Evolutionary conservation across 331 rosid species (phyloP), one percentile per base, ranked within the genome.

Genomic region (Ulmus americana): DNA sequence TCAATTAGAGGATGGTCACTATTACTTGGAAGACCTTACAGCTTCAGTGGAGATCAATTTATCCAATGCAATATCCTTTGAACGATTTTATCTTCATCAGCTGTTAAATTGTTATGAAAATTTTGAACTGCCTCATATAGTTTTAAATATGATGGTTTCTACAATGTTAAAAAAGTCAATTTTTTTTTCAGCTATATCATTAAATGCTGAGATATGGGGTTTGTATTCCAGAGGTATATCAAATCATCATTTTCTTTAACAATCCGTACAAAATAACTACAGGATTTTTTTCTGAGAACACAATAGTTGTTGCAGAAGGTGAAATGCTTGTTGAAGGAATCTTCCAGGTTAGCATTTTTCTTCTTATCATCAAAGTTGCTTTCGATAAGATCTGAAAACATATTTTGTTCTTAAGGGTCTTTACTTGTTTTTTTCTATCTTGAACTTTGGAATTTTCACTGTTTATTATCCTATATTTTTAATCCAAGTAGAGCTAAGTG

Each of bases 1-100:
- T 59, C 97, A 92, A 82, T 76, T 89, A 84, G 97, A 92, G 81
- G 97, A 92, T 67, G 97, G 90, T 0, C 98, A 85, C 76, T 87
- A 80, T 73, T 92, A 82, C 78, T 77, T 92, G 85, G 97, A 92
- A 84, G 97, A 92, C 73, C 95, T 92, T 11, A 79, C 95, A 1
- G 97, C 98, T 16, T 82, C 97, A 41, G 95, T 92, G 56, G 85
- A 87, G 79, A 87, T 89, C 68, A 76, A 69, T 74, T 82, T 92
- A 60, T 67, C 95, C 59, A 73, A 64, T 64, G 95, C 98, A 70
- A 92, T 92, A 92, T 92, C 97, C 98, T 86, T 69, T 61, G 49
- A 55, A 49, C 10, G 3, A 42, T 39, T 45, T 50, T 14, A 49
- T 50, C 41, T 8, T 58, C 20, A 11, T 20, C 45, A 18, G 38